Percentiles rank a stretch among this genome's conserved stretches.
phyloP scores from a whole-genome alignment of 306 rosid genomes.

The Spatholobus suberectus region DNA sequence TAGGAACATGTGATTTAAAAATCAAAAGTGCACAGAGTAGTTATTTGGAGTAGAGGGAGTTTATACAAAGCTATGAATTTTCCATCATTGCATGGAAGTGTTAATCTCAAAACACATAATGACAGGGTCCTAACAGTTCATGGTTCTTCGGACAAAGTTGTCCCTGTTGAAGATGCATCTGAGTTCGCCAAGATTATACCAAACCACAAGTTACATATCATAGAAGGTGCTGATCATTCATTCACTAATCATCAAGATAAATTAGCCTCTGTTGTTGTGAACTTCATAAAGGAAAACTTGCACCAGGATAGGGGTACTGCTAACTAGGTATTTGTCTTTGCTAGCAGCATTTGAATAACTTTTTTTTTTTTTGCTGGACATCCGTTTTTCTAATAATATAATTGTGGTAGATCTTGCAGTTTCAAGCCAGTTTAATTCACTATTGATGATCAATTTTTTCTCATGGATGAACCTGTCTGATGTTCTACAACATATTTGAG shows the following conservation, averaged over 20 bases:
- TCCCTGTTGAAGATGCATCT: conserved; percentile 63
- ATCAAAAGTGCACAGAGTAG: not conserved
- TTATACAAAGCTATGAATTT: conserved; percentile 9
- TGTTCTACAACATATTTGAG: conserved; percentile 6
- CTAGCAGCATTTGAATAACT: conserved; percentile 16
- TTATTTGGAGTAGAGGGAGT: not conserved
- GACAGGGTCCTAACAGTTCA: conserved; percentile 83
- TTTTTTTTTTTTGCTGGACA: not conserved
- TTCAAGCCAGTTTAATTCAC: conserved; percentile 26
- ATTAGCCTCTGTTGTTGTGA: conserved; percentile 57
- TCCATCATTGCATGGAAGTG: conserved; percentile 9
- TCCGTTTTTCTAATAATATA: not conserved
- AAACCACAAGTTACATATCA: conserved; percentile 67
- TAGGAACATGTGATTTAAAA: not conserved
- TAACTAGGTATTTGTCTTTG: conserved; percentile 39
- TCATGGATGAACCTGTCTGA: not conserved
- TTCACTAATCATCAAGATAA: conserved; percentile 67
- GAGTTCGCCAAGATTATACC: conserved; percentile 76
- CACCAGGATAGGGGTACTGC: conserved; percentile 45
- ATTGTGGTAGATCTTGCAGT: conserved; percentile 28
- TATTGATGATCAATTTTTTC: not conserved
- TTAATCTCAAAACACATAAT: conserved; percentile 27
- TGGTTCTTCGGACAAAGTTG: conserved; percentile 67
- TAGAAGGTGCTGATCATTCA: conserved; percentile 74
- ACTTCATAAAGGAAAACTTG: conserved; percentile 61